Evolutionary conservation across 352 stramenopile species (phyloP).

Genomic region (Peronospora farinosa): DNA sequence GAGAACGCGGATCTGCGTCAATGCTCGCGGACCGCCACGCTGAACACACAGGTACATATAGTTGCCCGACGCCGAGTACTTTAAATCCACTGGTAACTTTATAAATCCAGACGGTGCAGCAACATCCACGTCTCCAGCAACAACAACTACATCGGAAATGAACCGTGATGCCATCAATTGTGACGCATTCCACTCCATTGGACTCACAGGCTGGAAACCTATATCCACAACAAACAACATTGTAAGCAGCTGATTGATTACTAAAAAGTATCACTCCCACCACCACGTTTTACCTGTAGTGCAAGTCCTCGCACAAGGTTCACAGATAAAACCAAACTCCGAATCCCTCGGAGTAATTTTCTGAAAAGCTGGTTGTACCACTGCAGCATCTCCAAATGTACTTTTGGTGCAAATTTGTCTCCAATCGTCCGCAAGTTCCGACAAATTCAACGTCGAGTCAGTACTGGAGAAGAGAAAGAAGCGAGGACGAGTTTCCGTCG

Average conservation of each 20-base stretch:
- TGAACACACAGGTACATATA: slow-evolving; percentile 74
- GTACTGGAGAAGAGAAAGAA: slow-evolving; percentile 42
- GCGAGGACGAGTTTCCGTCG: slow-evolving; percentile 9
- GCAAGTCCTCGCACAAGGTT: slow-evolving; percentile 56
- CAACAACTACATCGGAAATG: slow-evolving; percentile 54
- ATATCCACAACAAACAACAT: not conserved
- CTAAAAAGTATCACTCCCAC: not conserved
- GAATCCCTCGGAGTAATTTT: slow-evolving; percentile 8
- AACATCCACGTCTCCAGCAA: slow-evolving; percentile 53
- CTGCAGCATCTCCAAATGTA: slow-evolving; percentile 39
- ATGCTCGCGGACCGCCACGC: slow-evolving; percentile 29
- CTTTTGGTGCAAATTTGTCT: slow-evolving; percentile 54
- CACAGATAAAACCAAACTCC: slow-evolving; percentile 39
- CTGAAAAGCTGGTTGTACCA: slow-evolving; percentile 54
- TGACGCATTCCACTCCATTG: slow-evolving; percentile 40
- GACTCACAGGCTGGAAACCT: slow-evolving; percentile 40
- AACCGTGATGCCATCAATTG: slow-evolving; percentile 34
- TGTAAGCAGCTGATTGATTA: slow-evolving; percentile 3
- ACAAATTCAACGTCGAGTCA: slow-evolving; percentile 1
- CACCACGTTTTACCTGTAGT: slow-evolving; percentile 39
- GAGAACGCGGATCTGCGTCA: slow-evolving; percentile 37
- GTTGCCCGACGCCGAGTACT: slow-evolving; percentile 51
- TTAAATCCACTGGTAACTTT: slow-evolving; percentile 52
- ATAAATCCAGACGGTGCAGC: slow-evolving; percentile 43
- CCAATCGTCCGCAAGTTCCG: slow-evolving; percentile 39